phyloP scores from a whole-genome alignment of 2,329 filamentous ascomycete genomes.

The Pseudogymnoascus sp. region DNA sequence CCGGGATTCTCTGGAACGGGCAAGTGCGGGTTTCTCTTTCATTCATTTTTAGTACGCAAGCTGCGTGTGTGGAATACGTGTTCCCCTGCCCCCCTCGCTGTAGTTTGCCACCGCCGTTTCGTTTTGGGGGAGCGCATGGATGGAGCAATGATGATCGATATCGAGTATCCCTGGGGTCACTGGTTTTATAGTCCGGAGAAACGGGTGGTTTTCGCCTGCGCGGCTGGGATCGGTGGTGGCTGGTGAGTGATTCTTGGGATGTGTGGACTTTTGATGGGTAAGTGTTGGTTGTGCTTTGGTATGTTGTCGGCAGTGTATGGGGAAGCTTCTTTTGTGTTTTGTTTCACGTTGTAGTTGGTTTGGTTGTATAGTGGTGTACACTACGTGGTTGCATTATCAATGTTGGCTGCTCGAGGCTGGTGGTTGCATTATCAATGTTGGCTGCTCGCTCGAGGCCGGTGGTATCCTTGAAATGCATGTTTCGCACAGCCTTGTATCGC shows the following conservation, averaged over 20 bases:
- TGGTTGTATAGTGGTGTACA: not conserved
- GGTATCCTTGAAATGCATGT: not conserved
- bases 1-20: not conserved
- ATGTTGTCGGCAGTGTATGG: too few relatives aligned
- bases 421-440: not conserved
- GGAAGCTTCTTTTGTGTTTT: not conserved
- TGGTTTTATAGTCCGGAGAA: not conserved
- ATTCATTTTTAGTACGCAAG: too few relatives aligned
- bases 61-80: not conserved
- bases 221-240: too few relatives aligned
- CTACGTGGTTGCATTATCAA: too few relatives aligned
- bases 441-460: not conserved
- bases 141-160: not conserved
- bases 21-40: not conserved
- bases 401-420: not conserved
- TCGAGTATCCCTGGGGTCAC: too few relatives aligned
- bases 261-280: not conserved
- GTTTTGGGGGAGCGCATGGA: not conserved
- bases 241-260: too few relatives aligned
- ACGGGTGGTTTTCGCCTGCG: not conserved
- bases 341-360: not conserved
- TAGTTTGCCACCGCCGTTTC: not conserved
- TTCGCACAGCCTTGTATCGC: not conserved
- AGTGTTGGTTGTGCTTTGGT: not conserved
- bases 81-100: not conserved